Evolutionary conservation across 1,284 basidiomycete genomes (phyloP), one percentile per base, ranked within the genome.

Genomic region (Polyporus tsugae): DNA sequence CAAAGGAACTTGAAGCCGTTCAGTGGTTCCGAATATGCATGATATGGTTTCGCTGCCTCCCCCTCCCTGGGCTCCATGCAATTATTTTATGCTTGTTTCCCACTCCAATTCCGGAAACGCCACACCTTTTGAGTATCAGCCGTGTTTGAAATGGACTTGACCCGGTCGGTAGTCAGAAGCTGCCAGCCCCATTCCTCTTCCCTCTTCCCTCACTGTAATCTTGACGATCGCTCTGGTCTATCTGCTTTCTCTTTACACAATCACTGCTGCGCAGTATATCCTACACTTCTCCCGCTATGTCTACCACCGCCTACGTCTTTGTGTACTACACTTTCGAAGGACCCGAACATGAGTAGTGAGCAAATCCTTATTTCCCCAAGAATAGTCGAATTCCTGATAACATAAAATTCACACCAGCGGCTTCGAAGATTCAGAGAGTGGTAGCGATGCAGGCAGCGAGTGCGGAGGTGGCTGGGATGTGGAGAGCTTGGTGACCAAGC

Each of bases 301-400:
- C 52, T 35, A 35, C 52, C 52, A 55, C 29, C 15, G 17, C 29
- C 1, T 55, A 33, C 22, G 17, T 55, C 52, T 55, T 55, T 15
- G 52, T 55, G 15, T 55, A 55, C 29, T 55, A 55, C 52, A 33
- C 52, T 11, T 55, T 55, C 13, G 52, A 55, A 15, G 52, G 33
- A 4, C 52, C 52, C 13, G 52, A 55, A 35, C 29, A 55, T 35
- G 17, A 29, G 13, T 55, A 55, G 52, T 55, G 11, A 35, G 52
- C 29, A 17, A 19, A 33, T 7, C 33, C 29, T 35, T 29, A 2
- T 55, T 35, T 55, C 11, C 33, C 33, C 15, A 6, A 35, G 4
- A 9, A 6, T 4, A 10, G 29, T 33, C 29, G 13, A 6, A 55
- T 4, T 6, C 17, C 29, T 35, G 52, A 55, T 35, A 19, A 9